These are phyloP conservation scores for Talaromyces atroroseus DNA, from an alignment of 2,329 filamentous ascomycete species.

Conservation along the genomic window DNA sequence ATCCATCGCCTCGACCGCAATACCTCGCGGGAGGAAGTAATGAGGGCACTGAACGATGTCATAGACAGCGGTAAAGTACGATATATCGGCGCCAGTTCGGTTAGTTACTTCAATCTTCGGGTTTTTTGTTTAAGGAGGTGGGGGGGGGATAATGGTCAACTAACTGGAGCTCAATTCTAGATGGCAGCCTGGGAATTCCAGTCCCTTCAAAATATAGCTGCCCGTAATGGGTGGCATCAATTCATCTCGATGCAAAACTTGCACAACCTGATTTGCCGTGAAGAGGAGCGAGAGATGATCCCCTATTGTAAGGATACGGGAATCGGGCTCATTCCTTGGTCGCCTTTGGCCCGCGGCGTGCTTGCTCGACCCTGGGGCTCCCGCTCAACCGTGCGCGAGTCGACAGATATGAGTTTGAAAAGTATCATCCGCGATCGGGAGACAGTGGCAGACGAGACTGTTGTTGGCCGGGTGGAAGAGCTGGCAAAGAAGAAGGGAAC, in stretches of 20 bases:
- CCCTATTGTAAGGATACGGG: constrained; percentile 19
- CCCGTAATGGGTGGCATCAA: constrained; percentile 53
- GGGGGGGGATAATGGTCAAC: no score
- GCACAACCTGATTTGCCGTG: constrained; percentile 19
- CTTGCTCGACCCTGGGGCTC: constrained; percentile 24
- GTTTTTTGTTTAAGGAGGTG: no score
- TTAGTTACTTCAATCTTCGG: neutral
- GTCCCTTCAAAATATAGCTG: constrained; percentile 50
- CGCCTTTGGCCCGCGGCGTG: constrained; percentile 26
- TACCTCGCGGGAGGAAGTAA: constrained; percentile 41
- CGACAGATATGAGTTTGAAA: constrained; percentile 3
- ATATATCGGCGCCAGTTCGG: constrained; percentile 17
- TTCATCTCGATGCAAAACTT: constrained; percentile 53
- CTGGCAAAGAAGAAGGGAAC: constrained; percentile 16
- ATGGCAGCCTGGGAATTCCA: constrained; percentile 15
- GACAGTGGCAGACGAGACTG: constrained; percentile 14
- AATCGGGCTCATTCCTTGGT: constrained; percentile 18
- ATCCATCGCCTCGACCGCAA: constrained; percentile 37
- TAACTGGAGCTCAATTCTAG: no score
- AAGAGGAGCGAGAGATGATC: constrained; percentile 23
- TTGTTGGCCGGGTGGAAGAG: constrained; percentile 16
- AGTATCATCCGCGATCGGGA: constrained; percentile 15
- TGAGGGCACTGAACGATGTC: constrained; percentile 28
- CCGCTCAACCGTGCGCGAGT: constrained; percentile 16
- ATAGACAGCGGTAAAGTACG: constrained; percentile 22